Evolutionary conservation across 2,329 filamentous ascomycete genomes (phyloP).

Genomic region (Penicillium sp.): DNA sequence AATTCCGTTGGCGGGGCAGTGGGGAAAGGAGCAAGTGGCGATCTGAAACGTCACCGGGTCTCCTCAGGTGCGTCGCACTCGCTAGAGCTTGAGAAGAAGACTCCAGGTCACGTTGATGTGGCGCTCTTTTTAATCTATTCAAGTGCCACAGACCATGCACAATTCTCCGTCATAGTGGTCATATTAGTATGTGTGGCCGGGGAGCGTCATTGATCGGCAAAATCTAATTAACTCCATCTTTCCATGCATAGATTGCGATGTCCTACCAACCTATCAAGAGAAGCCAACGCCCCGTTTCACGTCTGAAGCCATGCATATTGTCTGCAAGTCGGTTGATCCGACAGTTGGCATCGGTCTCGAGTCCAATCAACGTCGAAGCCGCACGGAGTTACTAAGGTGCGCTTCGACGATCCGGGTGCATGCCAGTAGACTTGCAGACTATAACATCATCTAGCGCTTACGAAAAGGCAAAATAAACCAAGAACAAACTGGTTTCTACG

Average conservation of each 20-base stretch:
- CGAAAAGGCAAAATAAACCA: neutral
- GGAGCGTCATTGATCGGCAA: conserved; percentile 2
- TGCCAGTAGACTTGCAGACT: neutral
- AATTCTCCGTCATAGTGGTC: conserved; percentile 5
- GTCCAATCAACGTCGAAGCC: neutral
- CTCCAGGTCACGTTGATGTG: conserved; percentile 16
- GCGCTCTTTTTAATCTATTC: conserved; percentile 18
- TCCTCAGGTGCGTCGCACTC: neutral
- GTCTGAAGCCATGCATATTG: conserved; percentile 1
- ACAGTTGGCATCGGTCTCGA: conserved; percentile 1
- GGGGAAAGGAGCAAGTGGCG: conserved; percentile 19
- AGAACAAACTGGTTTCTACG: neutral
- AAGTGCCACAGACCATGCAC: neutral
- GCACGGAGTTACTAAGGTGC: neutral
- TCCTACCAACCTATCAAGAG: conserved; percentile 12
- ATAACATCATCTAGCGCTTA: conserved; percentile 6
- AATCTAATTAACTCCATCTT: conserved; percentile 1
- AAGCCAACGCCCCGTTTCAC: conserved; percentile 1
- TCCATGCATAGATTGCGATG: conserved; percentile 10
- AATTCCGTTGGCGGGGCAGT: conserved; percentile 19
- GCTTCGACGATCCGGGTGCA: neutral
- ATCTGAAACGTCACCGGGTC: conserved; percentile 17
- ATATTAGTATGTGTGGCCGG: conserved; percentile 3
- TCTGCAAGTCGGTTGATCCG: neutral
- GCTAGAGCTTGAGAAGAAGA: neutral